phyloP scores from a whole-genome alignment of 2,329 filamentous ascomycete genomes.

The Claviceps fusiformis region DNA sequence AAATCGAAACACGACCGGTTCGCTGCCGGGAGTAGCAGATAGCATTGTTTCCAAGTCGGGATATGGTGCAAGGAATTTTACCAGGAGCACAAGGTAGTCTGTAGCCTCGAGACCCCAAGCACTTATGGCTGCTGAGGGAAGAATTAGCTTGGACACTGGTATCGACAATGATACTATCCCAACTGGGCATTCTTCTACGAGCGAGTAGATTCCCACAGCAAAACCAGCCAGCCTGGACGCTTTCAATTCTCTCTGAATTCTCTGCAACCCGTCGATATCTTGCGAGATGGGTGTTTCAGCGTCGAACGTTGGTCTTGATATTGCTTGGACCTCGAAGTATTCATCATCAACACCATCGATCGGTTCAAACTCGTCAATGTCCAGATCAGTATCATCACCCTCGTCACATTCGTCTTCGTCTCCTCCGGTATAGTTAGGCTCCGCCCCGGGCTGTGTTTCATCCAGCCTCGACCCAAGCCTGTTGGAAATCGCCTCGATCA shows the following conservation, averaged over 20 bases:
- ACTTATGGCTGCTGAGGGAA: constrained; percentile 60
- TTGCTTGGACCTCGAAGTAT: constrained; percentile 4
- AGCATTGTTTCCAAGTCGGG: constrained; percentile 38
- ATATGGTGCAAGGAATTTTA: constrained; percentile 53
- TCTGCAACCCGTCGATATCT: background rate
- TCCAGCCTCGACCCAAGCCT: background rate
- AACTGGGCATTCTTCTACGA: constrained; percentile 27
- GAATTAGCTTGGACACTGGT: constrained; percentile 52
- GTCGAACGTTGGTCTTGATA: background rate
- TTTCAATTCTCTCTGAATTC: constrained; percentile 26
- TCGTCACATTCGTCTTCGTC: background rate
- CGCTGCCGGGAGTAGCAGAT: constrained; percentile 24
- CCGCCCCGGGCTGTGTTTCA: background rate
- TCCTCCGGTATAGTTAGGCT: background rate
- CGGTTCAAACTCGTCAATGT: background rate
- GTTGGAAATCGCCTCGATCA: constrained; percentile 2
- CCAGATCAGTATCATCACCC: background rate
- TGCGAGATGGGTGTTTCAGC: background rate
- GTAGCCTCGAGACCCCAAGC: constrained; percentile 58
- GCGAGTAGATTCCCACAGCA: constrained; percentile 49
- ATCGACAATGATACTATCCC: constrained; percentile 51
- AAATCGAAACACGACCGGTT: constrained; percentile 42
- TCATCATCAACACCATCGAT: background rate
- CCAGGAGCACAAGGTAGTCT: constrained; percentile 62
- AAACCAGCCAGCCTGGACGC: constrained; percentile 52